Percentiles rank a stretch among this genome's conserved stretches.
phyloP scores from a whole-genome alignment of 1,284 basidiomycete genomes.

The Boletellus dicymbophilus region DNA sequence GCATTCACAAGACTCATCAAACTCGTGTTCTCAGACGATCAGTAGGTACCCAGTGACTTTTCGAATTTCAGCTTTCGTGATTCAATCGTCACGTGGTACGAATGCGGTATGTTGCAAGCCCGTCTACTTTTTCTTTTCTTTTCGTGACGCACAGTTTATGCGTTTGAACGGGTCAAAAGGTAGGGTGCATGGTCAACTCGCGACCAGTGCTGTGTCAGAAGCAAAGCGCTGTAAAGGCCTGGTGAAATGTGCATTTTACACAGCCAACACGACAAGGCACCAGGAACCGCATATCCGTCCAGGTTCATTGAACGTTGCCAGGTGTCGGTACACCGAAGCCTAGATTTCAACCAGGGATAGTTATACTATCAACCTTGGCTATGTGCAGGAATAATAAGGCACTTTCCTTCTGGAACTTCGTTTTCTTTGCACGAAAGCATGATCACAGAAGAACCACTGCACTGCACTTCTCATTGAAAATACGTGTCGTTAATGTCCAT shows the following conservation, averaged over 20 bases:
- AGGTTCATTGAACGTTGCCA: not conserved
- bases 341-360: not conserved
- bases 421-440: not conserved
- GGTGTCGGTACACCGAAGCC: not conserved
- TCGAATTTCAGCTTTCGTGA: not conserved
- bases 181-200: not conserved
- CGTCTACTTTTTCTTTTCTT: not conserved
- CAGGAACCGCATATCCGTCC: conserved; percentile 20
- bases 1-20: conserved; percentile 23
- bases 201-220: not conserved
- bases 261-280: conserved; percentile 23
- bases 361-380: not conserved
- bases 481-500: not conserved
- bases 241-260: conserved; percentile 12
- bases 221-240: conserved; percentile 7
- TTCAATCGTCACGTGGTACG: not conserved
- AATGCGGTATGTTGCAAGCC: no score
- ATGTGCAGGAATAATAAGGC: not conserved
- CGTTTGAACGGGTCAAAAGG: no score
- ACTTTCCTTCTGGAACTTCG: not conserved
- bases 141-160: no score
- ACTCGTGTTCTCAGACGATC: conserved; percentile 19
- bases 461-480: no score
- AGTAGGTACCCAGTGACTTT: conserved; percentile 5
- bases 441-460: no score